Evolutionary conservation across 106 monocot species (phyloP), one percentile per base, ranked within the genome.

Genomic region (Apostasia ramifera): DNA sequence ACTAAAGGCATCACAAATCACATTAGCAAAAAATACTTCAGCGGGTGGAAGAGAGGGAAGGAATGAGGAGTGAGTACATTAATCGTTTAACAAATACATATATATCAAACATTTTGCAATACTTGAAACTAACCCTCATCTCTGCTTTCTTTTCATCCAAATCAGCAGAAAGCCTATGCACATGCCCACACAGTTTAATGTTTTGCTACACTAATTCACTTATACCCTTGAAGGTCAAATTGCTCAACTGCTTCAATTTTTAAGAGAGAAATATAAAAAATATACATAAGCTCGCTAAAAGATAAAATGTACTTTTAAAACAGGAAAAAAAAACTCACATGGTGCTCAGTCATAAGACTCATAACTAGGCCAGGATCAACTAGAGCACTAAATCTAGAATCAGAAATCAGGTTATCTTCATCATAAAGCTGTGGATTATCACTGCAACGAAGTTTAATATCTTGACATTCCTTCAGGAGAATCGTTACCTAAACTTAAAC

Each of bases 391-490:
- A 61, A 78, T 55, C 40, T 13, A 51, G 73, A 49, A 68, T 40
- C 70, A 47, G 61, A 11, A 48, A 12, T 67, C 70, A 69, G 59
- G 66, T 77, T 66, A 69, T 66, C 53, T 66, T 69, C 65, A 40
- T 43, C 12, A 61, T 41, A 38, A 59, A 42, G 41, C 45, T 70
- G 71, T 69, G 57, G 11, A 14, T 37, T 48, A 45, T 66, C 79
- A 6, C 97, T 90, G 76, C 90, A 97, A 13, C 92, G 86, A 66
- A 93, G 73, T 78, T 98, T 92, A 80, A 90, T 74, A 81, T 98
- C 98, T 76, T 87, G 87, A 67, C 92, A 98, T 72, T 98, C 98
- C 71, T 98, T 98, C 40, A 98, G 77, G n/a, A 98, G 84, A 38
- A 98, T 59, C n/a, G 92, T 74, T 12, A 97, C 79, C 95, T 97